A percentile compares a stretch with the other conserved stretches of the same genome.
phyloP scores from a whole-genome alignment of 495 filamentous ascomycete genomes.

The Aspergillus leporis region DNA sequence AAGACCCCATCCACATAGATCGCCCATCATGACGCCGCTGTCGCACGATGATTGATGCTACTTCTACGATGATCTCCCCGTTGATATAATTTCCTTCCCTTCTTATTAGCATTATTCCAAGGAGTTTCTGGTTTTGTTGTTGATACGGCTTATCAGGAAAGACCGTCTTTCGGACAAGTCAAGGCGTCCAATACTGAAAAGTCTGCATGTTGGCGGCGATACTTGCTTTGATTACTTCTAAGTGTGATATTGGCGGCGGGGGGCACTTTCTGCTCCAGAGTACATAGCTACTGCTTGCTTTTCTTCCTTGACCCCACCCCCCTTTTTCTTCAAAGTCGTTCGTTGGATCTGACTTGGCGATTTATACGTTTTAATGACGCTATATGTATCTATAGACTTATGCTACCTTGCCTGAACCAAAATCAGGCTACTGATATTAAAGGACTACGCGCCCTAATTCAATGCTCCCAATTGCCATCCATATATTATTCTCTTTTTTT shows the following conservation, averaged over 20 bases:
- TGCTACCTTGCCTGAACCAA: background rate
- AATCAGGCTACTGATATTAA: background rate
- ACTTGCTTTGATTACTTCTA: background rate
- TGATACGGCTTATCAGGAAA: background rate
- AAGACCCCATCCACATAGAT: conserved; percentile 42
- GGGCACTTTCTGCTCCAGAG: background rate
- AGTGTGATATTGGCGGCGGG: background rate
- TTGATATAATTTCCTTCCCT: background rate
- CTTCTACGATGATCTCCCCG: conserved; percentile 18
- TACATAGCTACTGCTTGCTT: conserved; percentile 3
- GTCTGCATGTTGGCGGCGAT: background rate
- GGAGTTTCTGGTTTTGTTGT: conserved; percentile 5
- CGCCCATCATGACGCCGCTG: conserved; percentile 42
- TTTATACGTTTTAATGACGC: conserved; percentile 13
- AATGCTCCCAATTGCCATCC: background rate
- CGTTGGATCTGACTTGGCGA: conserved; percentile 1
- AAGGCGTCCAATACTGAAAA: background rate
- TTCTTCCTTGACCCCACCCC: background rate
- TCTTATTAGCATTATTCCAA: conserved; percentile 2
- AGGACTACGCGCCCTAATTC: background rate
- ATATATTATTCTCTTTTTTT: background rate
- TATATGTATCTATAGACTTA: conserved; percentile 15
- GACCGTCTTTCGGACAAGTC: too few relatives aligned
- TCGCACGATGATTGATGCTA: conserved; percentile 45
- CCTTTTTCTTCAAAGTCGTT: background rate